Conservation (phyloP, 169 alveolate species). For the Eimeria tenella region DNA sequence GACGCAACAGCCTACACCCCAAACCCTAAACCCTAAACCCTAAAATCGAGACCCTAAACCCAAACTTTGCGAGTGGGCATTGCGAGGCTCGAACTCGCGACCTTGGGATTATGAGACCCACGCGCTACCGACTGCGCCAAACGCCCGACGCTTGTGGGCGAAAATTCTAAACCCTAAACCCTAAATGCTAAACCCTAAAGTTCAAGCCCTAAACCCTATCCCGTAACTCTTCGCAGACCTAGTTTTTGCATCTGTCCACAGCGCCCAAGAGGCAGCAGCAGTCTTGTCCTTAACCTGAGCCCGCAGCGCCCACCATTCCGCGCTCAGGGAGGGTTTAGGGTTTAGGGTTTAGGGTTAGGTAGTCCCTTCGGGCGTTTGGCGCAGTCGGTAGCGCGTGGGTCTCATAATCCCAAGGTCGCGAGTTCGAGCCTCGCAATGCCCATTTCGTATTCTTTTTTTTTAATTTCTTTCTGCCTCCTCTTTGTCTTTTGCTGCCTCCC, state of each 20-base stretch:
- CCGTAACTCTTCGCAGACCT: conserved; percentile 82
- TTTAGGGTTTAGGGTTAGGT: neutral
- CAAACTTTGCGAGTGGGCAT: conserved; percentile 25
- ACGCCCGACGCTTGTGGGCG: neutral
- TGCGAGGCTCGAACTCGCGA: conserved; percentile 85
- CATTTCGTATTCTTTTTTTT: neutral
- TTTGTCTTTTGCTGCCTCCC: neutral
- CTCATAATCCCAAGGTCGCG: conserved; percentile 85
- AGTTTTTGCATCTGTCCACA: conserved; percentile 83
- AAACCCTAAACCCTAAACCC: neutral
- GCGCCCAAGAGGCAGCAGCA: conserved; percentile 40
- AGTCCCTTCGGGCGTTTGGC: conserved; percentile 76
- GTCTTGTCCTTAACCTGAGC: neutral
- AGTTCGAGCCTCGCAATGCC: conserved; percentile 84
- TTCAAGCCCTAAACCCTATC: neutral
- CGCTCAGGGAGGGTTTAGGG: neutral
- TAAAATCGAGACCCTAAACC: neutral
- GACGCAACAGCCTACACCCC: neutral
- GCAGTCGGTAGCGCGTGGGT: conserved; percentile 86
- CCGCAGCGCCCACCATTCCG: conserved; percentile 2
- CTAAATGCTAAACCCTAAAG: neutral
- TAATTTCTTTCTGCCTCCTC: neutral
- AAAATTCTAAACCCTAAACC: neutral
- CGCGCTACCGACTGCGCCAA: conserved; percentile 86
- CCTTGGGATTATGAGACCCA: conserved; percentile 85